Evolutionary conservation across 306 rosid species (phyloP).

Genomic region (Crotalaria pallida): DNA sequence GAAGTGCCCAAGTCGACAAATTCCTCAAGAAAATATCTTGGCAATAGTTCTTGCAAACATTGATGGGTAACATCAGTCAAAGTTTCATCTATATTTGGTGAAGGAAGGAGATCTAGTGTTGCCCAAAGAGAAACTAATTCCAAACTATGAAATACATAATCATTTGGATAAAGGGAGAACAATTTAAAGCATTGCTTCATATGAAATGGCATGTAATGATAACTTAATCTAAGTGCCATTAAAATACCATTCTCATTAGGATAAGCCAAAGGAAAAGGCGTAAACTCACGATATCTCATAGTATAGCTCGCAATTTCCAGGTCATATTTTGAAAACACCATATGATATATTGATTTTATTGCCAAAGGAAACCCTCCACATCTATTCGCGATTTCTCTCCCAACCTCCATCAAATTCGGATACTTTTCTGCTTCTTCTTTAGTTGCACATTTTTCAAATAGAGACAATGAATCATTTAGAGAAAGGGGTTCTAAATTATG

Average conservation of each 20-base stretch:
- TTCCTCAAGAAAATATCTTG: neutral
- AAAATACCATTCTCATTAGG: no score
- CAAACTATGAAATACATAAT: no score
- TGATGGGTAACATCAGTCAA: neutral
- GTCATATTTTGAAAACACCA: neutral
- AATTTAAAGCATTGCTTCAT: neutral
- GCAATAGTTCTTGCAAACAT: neutral
- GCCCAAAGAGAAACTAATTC: neutral
- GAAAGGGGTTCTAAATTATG: neutral
- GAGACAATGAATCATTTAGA: neutral
- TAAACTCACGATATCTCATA: neutral
- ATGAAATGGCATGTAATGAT: neutral
- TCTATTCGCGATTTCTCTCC: neutral
- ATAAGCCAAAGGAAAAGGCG: slow-evolving; percentile 1
- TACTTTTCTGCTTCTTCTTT: neutral
- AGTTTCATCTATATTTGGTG: neutral
- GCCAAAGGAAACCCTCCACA: slow-evolving; percentile 25
- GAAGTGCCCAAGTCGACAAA: neutral
- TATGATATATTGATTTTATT: neutral
- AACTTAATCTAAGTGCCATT: neutral
- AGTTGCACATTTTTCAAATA: neutral
- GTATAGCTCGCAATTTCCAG: neutral
- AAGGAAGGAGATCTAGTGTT: neutral
- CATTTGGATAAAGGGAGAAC: neutral
- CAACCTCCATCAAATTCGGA: neutral